Evolutionary conservation across 1,284 basidiomycete species (phyloP).

Genomic region (Puccinia novopanici): DNA sequence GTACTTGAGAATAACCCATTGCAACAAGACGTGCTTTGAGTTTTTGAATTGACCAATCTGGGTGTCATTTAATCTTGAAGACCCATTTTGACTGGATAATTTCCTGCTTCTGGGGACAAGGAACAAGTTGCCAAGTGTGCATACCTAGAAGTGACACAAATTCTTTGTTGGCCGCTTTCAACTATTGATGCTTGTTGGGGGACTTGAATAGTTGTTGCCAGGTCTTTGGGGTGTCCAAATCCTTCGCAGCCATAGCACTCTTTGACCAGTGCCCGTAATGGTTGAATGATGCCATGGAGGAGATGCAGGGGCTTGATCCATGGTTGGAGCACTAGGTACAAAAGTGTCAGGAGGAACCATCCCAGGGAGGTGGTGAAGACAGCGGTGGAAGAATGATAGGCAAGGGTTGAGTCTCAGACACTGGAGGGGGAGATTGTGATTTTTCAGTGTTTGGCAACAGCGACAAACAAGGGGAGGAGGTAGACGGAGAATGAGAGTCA

Average conservation of each 20-base stretch:
- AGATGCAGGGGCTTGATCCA: not conserved
- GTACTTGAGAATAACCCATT: conserved; percentile 12
- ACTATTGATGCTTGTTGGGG: not conserved
- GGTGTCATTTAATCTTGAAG: conserved; percentile 14
- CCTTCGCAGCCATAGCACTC: not conserved
- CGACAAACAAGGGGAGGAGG: no score
- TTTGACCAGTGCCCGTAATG: conserved; percentile 2
- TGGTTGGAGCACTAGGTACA: no score
- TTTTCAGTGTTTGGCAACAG: no score
- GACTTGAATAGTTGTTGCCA: conserved; percentile 14
- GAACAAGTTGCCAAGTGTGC: conserved; percentile 3
- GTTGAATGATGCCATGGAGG: not conserved
- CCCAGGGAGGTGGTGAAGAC: no score
- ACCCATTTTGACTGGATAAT: conserved; percentile 33
- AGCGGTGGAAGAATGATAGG: no score
- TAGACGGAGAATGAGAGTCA: no score
- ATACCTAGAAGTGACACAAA: not conserved
- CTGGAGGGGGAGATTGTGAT: no score
- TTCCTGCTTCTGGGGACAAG: not conserved
- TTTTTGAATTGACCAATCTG: not conserved
- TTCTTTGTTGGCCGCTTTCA: not conserved
- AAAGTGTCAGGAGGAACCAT: no score
- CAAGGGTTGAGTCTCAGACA: no score
- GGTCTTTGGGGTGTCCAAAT: not conserved
- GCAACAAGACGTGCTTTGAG: conserved; percentile 8